Evolutionary conservation across 108 stramenopile species (phyloP), one percentile per base, ranked within the genome.

Genomic region (Pseudonitzschia multistriata): DNA sequence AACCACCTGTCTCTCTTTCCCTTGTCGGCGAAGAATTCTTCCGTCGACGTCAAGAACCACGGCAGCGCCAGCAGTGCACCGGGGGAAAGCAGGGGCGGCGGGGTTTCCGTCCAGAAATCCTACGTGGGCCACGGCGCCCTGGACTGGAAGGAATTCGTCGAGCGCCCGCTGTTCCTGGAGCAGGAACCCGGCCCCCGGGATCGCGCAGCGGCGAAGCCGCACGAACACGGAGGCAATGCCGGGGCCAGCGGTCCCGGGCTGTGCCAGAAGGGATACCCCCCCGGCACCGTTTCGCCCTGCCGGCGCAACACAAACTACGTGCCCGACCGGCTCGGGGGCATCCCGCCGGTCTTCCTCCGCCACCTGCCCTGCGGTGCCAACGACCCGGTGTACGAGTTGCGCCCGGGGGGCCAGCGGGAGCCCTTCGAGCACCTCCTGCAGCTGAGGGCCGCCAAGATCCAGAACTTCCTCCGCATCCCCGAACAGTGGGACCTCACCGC

Each of bases 221-320:
- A 45, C 2, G 15, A 45, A 17, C 42, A 6, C 13, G 7, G 11
- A 45, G 11, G 17, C 2, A 13, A 45, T 10, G 7, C 3, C 7
- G 15, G 17, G 42, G 42, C 13, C 17, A 13, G 15, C 8, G 1
- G 11, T 17, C 42, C 3, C 42, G n/a, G n/a, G n/a, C 8, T 76
- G 5, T 76, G 74, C 37, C 74, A 76, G 29, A 76, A 64, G 48
- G 74, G 74, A 33, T 76, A 62, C 29, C 48, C 67, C 4, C 30
- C 31, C 27, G 49, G 29, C 17, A 57, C 52, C 28, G 50, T 70
- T 0, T 76, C 74, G 21, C 74, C 74, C 7, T 76, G 74, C 69
- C 2, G 24, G 40, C 31, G 27, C 62, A 62, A 62, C 34, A 22
- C 53, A 14, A 50, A 62, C 29, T 76, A 76, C 34, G 68, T 70